phyloP scores from a whole-genome alignment of 2,329 filamentous ascomycete genomes.

The Phialophora verrucosa region DNA sequence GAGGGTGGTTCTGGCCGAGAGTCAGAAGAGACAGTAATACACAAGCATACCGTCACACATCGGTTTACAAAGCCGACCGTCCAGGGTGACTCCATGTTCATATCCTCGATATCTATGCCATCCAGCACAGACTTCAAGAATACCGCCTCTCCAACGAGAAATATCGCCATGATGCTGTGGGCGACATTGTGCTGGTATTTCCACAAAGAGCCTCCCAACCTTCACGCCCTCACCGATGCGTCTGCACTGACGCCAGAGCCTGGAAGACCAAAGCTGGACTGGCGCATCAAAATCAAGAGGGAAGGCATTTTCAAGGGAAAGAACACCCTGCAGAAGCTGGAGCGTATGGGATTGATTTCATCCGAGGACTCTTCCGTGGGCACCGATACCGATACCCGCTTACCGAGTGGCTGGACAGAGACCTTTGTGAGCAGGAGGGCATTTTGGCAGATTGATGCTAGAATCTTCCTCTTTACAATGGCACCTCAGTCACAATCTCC shows the following conservation, averaged over 20 bases:
- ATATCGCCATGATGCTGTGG: slow-evolving; percentile 97
- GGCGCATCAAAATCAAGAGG: slow-evolving; percentile 80
- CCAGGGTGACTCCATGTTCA: slow-evolving; percentile 80
- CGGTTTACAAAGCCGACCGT: slow-evolving; percentile 78
- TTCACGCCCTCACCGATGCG: slow-evolving; percentile 65
- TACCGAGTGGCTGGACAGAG: slow-evolving; percentile 70
- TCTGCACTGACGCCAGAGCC: slow-evolving; percentile 69
- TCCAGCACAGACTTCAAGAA: slow-evolving; percentile 80
- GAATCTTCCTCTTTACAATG: slow-evolving; percentile 85
- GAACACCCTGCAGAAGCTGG: slow-evolving; percentile 85
- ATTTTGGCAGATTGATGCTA: slow-evolving; percentile 92
- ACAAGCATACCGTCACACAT: slow-evolving; percentile 47
- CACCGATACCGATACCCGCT: slow-evolving; percentile 64
- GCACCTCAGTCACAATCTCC: slow-evolving; percentile 62
- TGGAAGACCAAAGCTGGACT: slow-evolving; percentile 81
- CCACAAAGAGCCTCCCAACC: slow-evolving; percentile 77
- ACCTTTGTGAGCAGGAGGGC: slow-evolving; percentile 82
- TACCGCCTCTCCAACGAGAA: slow-evolving; percentile 77
- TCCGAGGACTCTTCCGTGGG: slow-evolving; percentile 78
- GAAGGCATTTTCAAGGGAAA: slow-evolving; percentile 87
- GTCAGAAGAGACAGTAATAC: slow-evolving; percentile 19
- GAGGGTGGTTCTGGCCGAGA: slow-evolving; percentile 17
- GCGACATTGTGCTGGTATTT: slow-evolving; percentile 97
- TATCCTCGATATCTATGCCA: slow-evolving; percentile 88
- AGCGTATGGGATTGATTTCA: slow-evolving; percentile 86